Base-by-base conservation (phyloP, 805 yeast genomes). In the Ogataea corticis region DNA sequence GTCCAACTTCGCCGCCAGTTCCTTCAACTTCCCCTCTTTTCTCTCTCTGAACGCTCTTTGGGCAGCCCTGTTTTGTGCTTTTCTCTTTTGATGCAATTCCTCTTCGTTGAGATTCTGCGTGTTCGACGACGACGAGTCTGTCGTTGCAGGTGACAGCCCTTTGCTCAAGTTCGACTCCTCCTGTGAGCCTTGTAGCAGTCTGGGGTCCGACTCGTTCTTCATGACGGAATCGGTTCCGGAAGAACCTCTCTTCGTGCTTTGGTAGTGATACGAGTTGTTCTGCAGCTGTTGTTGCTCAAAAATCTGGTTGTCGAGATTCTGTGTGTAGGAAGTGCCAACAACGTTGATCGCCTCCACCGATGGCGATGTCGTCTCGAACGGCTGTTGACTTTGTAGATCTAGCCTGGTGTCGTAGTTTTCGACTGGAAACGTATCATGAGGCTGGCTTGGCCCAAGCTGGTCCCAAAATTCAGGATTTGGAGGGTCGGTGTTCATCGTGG, bases 41-140 rank as follows among this genome's bases (percentile, higher is more conserved):
- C 95, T 78, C 63, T 87, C 91, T 49, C 96, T 71, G 65, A 86
- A 88, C 2, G 96, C 96, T 54, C 90, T 72, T 66, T 88, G 96
- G 1, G 96, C 96, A 10, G 91, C 91, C 57, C 96, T 71, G 60
- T 87, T 87, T 61, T 85, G 94, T 2, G 88, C 89, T 59, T 82
- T 85, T 42, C 87, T 75, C 61, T 79, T 81, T 51, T 75, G 68
- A 15, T 73, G 73, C 5, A 78, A 55, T 48, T 80, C 77, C 33
- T 67, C 66, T 41, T 71, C 63, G 3, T 58, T 35, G 10, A 46
- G 21, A 4, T 38, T 14, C 25, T 41, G 51, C 11, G 43, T 39
- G 17, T 45, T 38, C 19, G 45, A 38, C 15, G 40, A 37, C 4
- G 40, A 37, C 15, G 40, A 37, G 16, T 37, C 40, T 9, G 46